Percentiles rank a stretch among this genome's conserved stretches.
These are phyloP conservation scores for Russula vinacea DNA, from an alignment of 768 basidiomycete species.

Conservation along the genomic window DNA sequence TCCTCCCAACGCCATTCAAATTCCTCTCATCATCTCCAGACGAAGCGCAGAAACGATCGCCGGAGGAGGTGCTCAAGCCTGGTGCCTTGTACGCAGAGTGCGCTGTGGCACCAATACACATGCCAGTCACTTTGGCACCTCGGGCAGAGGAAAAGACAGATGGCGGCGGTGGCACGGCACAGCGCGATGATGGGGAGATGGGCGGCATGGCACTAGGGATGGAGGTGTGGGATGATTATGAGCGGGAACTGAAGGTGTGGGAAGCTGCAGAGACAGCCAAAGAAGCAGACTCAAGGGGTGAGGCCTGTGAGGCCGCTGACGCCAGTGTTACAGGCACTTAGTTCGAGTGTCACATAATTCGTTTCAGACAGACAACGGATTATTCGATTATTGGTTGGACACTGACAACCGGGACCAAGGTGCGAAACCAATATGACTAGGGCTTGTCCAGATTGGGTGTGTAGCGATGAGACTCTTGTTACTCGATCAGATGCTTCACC, in stretches of 20 bases:
- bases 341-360: no score
- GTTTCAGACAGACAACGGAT: no score
- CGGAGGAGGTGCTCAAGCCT: slow-evolving; percentile 68
- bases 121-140: slow-evolving; percentile 30
- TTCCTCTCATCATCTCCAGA: slow-evolving; percentile 38
- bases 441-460: no score
- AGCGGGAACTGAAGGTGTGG: slow-evolving; percentile 64
- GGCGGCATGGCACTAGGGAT: slow-evolving; percentile 68
- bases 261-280: slow-evolving; percentile 36
- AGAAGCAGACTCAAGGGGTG: not conserved
- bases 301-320: no score
- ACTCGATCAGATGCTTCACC: no score
- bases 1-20: slow-evolving; percentile 78
- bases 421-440: no score
- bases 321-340: no score
- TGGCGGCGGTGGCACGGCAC: slow-evolving; percentile 35
- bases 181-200: slow-evolving; percentile 61
- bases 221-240: slow-evolving; percentile 75
- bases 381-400: no score
- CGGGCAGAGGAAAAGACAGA: slow-evolving; percentile 30
- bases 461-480: no score
- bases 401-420: no score
- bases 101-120: slow-evolving; percentile 47
- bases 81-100: slow-evolving; percentile 78
- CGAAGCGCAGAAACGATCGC: slow-evolving; percentile 14